These are phyloP conservation scores for Ascochyta viciae-villosae DNA, from an alignment of 2,329 filamentous ascomycete species.

Conservation along the genomic window DNA sequence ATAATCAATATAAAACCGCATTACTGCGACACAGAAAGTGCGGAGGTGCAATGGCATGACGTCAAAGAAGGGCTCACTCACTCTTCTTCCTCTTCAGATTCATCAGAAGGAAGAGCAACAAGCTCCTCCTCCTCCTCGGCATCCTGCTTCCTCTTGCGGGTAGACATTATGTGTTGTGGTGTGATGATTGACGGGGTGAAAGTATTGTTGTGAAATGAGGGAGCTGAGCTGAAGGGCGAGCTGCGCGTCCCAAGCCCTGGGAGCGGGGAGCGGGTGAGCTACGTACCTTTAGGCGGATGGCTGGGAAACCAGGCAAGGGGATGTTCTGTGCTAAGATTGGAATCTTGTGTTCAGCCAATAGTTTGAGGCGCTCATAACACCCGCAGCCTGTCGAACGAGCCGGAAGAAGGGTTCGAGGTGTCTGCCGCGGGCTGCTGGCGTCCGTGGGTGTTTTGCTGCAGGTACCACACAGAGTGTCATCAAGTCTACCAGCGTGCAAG, in stretches of 20 bases:
- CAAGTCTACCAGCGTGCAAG: slow-evolving; percentile 7
- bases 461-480: slow-evolving; percentile 25
- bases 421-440: slow-evolving; percentile 13
- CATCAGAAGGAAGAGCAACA: slow-evolving; percentile 52
- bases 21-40: slow-evolving; percentile 27
- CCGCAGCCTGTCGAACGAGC: slow-evolving; percentile 22
- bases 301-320: slow-evolving; percentile 41
- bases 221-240: slow-evolving; percentile 27
- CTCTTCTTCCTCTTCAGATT: slow-evolving; percentile 55
- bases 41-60: slow-evolving; percentile 40
- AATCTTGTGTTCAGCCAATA: slow-evolving; percentile 36
- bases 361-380: slow-evolving; percentile 23
- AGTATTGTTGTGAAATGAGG: slow-evolving; percentile 24
- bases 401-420: slow-evolving; percentile 12
- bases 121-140: slow-evolving; percentile 55
- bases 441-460: slow-evolving; percentile 29
- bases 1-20: slow-evolving; percentile 26
- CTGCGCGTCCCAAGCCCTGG: slow-evolving; percentile 22
- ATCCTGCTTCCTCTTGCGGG: slow-evolving; percentile 55
- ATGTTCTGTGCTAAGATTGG: slow-evolving; percentile 38
- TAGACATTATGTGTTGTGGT: slow-evolving; percentile 44
- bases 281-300: slow-evolving; percentile 36
- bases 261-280: slow-evolving; percentile 41
- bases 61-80: slow-evolving; percentile 48
- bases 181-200: slow-evolving; percentile 8